A percentile compares a stretch with the other conserved stretches of the same genome.
Evolutionary conservation across 179 eudicot genomes (phyloP).

Genomic region (Silene noctiflora): DNA sequence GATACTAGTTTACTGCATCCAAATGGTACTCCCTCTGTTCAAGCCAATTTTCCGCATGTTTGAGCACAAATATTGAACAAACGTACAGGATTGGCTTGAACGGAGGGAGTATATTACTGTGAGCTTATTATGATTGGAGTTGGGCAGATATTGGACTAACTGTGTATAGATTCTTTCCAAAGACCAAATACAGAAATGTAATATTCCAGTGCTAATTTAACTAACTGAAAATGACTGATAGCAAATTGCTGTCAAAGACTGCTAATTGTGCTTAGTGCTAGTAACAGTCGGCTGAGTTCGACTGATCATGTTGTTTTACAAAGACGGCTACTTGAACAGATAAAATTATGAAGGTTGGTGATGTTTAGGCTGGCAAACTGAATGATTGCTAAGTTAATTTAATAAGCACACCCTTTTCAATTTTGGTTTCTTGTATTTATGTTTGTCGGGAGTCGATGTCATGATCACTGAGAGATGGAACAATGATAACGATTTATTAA

Average conservation of each 20-base stretch:
- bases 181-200: neutral
- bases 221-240: neutral
- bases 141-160: neutral
- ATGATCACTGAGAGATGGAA: too few species aligned
- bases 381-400: too few species aligned
- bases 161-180: neutral
- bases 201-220: neutral
- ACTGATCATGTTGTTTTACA: neutral
- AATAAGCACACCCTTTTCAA: too few species aligned
- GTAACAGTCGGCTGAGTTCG: neutral
- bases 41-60: too few species aligned
- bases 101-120: neutral
- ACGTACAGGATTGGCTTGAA: too few species aligned
- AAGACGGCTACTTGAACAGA: slow-evolving; percentile 2
- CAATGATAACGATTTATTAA: too few species aligned
- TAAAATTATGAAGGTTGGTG: neutral
- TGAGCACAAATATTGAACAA: too few species aligned
- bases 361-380: neutral
- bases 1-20: too few species aligned
- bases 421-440: too few species aligned
- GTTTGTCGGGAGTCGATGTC: too few species aligned
- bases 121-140: neutral
- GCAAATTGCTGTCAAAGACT: neutral
- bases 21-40: too few species aligned
- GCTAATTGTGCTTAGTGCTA: neutral